Conservation (phyloP, 2,329 filamentous ascomycete genomes). For the Thermoascus crustaceus region DNA sequence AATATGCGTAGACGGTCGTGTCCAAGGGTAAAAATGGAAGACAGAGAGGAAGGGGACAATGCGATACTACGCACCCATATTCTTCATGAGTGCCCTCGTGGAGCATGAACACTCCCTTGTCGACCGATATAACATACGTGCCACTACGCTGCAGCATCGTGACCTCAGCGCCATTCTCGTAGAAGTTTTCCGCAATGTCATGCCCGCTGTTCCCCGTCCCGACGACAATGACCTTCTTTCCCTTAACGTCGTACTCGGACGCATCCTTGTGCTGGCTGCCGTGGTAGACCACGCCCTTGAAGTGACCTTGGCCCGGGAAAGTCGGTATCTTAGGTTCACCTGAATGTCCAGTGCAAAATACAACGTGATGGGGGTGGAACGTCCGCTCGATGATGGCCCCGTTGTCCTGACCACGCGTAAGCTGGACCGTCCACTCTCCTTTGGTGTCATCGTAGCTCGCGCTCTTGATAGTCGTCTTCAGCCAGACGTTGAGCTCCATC, state of each 20-base stretch:
- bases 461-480: conserved; percentile 30
- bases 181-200: conserved; percentile 45
- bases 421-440: conserved; percentile 34
- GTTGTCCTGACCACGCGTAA: no score
- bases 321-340: conserved; percentile 35
- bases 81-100: conserved; percentile 41
- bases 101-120: conserved; percentile 38
- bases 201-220: conserved; percentile 45
- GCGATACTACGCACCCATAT: conserved; percentile 1
- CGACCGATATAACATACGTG: conserved; percentile 43
- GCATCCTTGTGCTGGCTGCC: conserved; percentile 37
- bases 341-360: conserved; percentile 41
- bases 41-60: background rate
- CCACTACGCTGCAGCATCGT: conserved; percentile 47
- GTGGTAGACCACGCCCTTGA: conserved; percentile 39
- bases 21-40: no score
- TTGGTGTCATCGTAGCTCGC: conserved; percentile 32
- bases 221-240: conserved; percentile 42
- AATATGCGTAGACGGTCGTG: no score
- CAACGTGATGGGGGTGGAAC: conserved; percentile 37
- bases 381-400: conserved; percentile 21
- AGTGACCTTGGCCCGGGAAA: conserved; percentile 33
- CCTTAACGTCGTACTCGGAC: conserved; percentile 23
- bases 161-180: conserved; percentile 42
- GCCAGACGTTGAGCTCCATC: conserved; percentile 44